Conservation (phyloP, 2,329 filamentous ascomycete genomes). For the Alternaria sp. region DNA sequence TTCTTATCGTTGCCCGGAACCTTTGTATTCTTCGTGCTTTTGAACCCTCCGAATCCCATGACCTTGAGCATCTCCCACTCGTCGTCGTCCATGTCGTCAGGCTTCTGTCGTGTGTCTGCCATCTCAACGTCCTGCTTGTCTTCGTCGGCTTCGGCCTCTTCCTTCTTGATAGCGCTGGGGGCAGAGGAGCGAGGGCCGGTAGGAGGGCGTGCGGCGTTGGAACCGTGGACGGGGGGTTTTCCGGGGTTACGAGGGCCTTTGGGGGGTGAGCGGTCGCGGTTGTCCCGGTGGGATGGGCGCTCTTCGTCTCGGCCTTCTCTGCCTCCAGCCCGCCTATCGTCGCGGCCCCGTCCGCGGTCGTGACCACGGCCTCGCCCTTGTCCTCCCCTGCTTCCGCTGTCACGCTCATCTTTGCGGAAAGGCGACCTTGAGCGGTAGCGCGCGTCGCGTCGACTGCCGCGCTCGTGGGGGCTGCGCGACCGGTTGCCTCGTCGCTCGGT, state of each 20-base stretch:
- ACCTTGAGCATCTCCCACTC: slow-evolving; percentile 80
- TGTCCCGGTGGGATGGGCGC: slow-evolving; percentile 16
- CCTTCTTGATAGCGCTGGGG: slow-evolving; percentile 18
- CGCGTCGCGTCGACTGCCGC: slow-evolving; percentile 34
- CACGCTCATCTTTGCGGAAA: slow-evolving; percentile 31
- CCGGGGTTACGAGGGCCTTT: slow-evolving; percentile 34
- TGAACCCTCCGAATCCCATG: slow-evolving; percentile 91
- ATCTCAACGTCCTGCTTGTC: slow-evolving; percentile 39
- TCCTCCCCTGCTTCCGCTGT: slow-evolving; percentile 24
- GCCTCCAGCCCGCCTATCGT: slow-evolving; percentile 18
- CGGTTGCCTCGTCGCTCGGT: slow-evolving; percentile 39
- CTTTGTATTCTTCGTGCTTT: slow-evolving; percentile 87
- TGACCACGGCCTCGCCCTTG: slow-evolving; percentile 18
- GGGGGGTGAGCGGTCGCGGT: slow-evolving; percentile 29
- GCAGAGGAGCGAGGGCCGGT: slow-evolving; percentile 15
- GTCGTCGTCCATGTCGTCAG: slow-evolving; percentile 64
- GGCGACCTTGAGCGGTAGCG: slow-evolving; percentile 45
- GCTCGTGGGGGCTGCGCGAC: slow-evolving; percentile 47
- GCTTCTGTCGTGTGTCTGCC: slow-evolving; percentile 38
- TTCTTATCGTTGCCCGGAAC: slow-evolving; percentile 83
- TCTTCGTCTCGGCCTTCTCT: slow-evolving; percentile 16
- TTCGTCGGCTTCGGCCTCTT: slow-evolving; percentile 6
- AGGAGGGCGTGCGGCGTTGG: slow-evolving; percentile 19
- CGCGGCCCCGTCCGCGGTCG: slow-evolving; percentile 22
- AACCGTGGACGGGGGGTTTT: slow-evolving; percentile 16